phyloP scores from a whole-genome alignment of 768 basidiomycete genomes.

The Russula griseocarnosa region DNA sequence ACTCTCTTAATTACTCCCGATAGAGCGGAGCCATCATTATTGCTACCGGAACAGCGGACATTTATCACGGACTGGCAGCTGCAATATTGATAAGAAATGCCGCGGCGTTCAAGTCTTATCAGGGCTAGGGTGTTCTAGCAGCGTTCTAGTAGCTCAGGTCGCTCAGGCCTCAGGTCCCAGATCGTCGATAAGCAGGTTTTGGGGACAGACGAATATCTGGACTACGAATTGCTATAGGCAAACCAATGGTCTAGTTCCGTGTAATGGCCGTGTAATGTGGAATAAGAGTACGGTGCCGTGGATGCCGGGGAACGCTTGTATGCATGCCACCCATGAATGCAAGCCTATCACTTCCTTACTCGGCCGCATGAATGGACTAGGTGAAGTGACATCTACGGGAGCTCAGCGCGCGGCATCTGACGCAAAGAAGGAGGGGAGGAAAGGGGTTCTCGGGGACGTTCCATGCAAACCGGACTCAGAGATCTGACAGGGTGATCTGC shows the following conservation, averaged over 20 bases:
- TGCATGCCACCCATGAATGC: neutral
- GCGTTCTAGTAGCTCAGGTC: neutral
- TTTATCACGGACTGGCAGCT: neutral
- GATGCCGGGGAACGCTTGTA: neutral
- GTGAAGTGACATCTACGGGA: neutral
- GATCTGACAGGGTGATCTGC: conserved; percentile 17
- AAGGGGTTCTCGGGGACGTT: conserved; percentile 13
- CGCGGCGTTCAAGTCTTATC: conserved; percentile 2
- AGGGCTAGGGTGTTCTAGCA: neutral
- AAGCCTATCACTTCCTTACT: conserved; percentile 17
- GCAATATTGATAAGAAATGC: neutral
- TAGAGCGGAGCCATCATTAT: conserved; percentile 11
- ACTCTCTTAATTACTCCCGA: neutral
- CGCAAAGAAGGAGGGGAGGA: neutral
- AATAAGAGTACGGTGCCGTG: neutral
- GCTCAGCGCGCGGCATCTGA: neutral
- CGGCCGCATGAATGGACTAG: neutral
- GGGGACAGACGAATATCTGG: too few species aligned
- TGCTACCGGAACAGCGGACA: neutral
- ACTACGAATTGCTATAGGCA: neutral
- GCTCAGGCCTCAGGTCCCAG: neutral
- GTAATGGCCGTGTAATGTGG: neutral
- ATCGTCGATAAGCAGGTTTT: conserved; percentile 1
- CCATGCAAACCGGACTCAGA: conserved; percentile 2
- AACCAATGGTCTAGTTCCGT: neutral